phyloP scores from a whole-genome alignment of 2,329 filamentous ascomycete genomes.

The Mycosphaerella arachidis region DNA sequence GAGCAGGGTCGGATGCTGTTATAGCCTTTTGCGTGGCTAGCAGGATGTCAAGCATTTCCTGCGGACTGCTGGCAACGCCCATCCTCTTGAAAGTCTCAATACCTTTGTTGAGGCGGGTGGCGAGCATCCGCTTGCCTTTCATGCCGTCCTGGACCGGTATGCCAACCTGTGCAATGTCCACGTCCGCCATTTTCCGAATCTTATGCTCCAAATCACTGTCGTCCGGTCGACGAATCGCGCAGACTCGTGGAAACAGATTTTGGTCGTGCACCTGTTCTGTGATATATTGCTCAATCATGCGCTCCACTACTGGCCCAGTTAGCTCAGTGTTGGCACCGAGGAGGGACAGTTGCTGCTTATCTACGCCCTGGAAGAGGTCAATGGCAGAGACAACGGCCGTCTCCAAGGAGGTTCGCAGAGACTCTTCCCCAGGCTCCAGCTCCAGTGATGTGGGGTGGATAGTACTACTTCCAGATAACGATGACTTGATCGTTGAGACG shows the following conservation, averaged over 20 bases:
- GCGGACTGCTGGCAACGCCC: constrained; percentile 68
- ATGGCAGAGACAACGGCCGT: constrained; percentile 90
- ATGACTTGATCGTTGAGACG: constrained; percentile 33
- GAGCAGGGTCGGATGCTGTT: constrained; percentile 47
- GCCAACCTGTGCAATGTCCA: constrained; percentile 92
- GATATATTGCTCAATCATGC: constrained; percentile 90
- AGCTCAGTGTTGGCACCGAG: constrained; percentile 89
- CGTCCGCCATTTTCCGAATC: constrained; percentile 85
- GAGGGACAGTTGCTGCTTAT: constrained; percentile 89
- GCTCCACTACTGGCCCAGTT: constrained; percentile 86
- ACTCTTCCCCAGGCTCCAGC: constrained; percentile 83
- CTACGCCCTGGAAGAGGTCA: constrained; percentile 90
- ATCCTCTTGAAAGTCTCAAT: constrained; percentile 90
- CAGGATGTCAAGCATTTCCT: constrained; percentile 81
- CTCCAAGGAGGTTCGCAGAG: constrained; percentile 83
- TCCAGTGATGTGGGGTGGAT: constrained; percentile 53
- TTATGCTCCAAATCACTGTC: constrained; percentile 85
- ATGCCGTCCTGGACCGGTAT: constrained; percentile 77
- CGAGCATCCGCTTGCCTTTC: constrained; percentile 74
- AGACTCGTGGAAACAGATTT: constrained; percentile 77
- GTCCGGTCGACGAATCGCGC: constrained; percentile 70
- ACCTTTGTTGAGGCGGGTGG: constrained; percentile 68
- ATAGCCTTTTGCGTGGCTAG: constrained; percentile 78
- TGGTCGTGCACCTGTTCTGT: constrained; percentile 84
- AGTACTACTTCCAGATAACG: constrained; percentile 36